A percentile compares a stretch with the other conserved stretches of the same genome.
These are phyloP conservation scores for Cladosporium phlei DNA, from an alignment of 2,329 filamentous ascomycete genomes.

Conservation along the genomic window DNA sequence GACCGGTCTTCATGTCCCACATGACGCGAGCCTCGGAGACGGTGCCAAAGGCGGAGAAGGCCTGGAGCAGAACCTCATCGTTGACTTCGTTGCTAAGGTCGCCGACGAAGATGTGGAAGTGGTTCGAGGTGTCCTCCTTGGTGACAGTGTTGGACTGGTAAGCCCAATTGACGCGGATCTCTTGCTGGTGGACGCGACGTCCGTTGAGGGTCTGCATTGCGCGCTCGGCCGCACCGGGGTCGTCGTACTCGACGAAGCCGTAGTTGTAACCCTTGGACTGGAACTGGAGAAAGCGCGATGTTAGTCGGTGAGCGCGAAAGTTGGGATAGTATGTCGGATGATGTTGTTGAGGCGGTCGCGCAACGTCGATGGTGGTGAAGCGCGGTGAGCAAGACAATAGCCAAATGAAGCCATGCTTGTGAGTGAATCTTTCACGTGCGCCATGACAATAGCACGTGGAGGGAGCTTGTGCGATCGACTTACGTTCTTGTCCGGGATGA, in stretches of 20 bases:
- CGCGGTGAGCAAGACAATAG: not conserved
- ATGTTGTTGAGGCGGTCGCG: not conserved
- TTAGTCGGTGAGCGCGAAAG: not conserved
- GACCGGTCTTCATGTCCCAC: conserved; percentile 99
- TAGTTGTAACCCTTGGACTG: conserved; percentile 97
- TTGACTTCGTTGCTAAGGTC: conserved; percentile 98
- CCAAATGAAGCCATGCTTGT: conserved; percentile 11
- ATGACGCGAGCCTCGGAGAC: conserved; percentile 98
- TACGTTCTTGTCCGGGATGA: conserved; percentile 99
- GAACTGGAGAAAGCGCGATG: conserved; percentile 29
- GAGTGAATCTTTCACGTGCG: not conserved
- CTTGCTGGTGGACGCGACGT: conserved; percentile 89
- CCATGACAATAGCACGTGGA: not conserved
- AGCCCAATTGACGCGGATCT: conserved; percentile 99
- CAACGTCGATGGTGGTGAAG: not conserved
- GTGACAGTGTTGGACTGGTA: conserved; percentile 92
- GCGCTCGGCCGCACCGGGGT: conserved; percentile 90
- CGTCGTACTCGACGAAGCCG: conserved; percentile 97
- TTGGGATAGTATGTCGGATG: not conserved
- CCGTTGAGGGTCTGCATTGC: conserved; percentile 97
- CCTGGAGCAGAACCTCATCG: conserved; percentile 86
- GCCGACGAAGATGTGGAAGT: conserved; percentile 98
- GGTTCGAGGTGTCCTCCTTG: conserved; percentile 96
- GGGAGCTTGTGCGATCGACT: conserved; percentile 40
- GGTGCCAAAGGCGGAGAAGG: conserved; percentile 90